These are phyloP conservation scores for Trichosporon faecale DNA, from an alignment of 1,284 basidiomycete genomes.

Conservation along the genomic window DNA sequence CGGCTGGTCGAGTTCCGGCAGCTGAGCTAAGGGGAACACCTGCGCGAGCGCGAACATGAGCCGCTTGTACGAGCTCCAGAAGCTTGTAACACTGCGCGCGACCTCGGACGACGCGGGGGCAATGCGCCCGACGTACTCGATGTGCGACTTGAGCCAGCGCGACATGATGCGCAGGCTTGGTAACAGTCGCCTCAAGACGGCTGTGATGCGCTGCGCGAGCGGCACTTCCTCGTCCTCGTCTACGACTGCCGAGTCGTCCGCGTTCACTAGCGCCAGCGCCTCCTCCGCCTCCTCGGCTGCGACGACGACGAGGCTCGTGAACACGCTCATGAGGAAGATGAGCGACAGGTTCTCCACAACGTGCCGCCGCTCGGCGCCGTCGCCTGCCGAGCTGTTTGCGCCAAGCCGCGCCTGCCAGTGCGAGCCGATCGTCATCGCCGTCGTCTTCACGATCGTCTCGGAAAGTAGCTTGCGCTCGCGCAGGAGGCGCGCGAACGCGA, in stretches of 20 bases:
- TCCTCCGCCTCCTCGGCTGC: slow-evolving; percentile 59
- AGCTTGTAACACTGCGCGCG: slow-evolving; percentile 50
- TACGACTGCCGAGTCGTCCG: slow-evolving; percentile 44
- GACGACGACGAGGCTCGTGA: slow-evolving; percentile 65
- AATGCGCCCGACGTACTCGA: slow-evolving; percentile 61
- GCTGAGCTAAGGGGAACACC: slow-evolving; percentile 66
- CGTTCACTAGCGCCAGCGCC: slow-evolving; percentile 23
- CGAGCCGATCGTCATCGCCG: slow-evolving; percentile 70
- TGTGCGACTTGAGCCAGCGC: slow-evolving; percentile 83
- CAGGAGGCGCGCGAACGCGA: slow-evolving; percentile 55
- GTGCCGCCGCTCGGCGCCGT: slow-evolving; percentile 31
- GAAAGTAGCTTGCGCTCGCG: slow-evolving; percentile 67
- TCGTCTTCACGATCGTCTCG: slow-evolving; percentile 71
- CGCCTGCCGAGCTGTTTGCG: slow-evolving; percentile 39
- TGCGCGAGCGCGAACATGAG: slow-evolving; percentile 65
- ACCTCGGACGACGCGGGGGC: slow-evolving; percentile 20
- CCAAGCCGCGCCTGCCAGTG: slow-evolving; percentile 75
- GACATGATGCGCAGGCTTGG: slow-evolving; percentile 81
- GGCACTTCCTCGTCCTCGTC: slow-evolving; percentile 43
- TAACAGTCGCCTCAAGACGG: slow-evolving; percentile 76
- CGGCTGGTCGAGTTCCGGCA: slow-evolving; percentile 64
- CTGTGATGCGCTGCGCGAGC: slow-evolving; percentile 76
- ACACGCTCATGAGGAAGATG: slow-evolving; percentile 68
- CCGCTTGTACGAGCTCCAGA: slow-evolving; percentile 71
- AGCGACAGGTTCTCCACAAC: slow-evolving; percentile 66